Evolutionary conservation across 306 rosid genomes (phyloP), one percentile per base, ranked within the genome.

Genomic region (Vigna hirtella): DNA sequence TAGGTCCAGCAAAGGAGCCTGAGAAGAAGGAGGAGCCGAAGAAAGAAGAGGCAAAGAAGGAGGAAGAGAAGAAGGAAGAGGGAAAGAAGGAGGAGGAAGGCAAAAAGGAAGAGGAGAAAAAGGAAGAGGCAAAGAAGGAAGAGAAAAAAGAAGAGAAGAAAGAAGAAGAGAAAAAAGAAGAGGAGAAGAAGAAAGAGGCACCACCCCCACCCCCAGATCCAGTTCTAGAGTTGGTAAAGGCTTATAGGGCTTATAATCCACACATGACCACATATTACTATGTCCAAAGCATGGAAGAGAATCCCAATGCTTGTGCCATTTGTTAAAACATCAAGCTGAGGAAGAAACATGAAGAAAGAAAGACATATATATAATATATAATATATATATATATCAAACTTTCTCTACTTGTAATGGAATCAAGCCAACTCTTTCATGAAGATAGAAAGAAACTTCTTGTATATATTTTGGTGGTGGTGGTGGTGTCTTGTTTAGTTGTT

Each of bases 1-100:
- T 95, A 6, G 99, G 98, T 3, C 96, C 98, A 11, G 96, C 91
- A 20, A 92, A 91, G 75, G 99, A 93, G 83, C 98, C 99, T 1
- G 90, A 88, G 79, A 88, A 91, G 94, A 95, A 93, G 83, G 98
- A 91, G 38, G 98, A 92, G 70, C 66, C 89, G 0, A 92, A 92
- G 83, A 94, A 91, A 75, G 97, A 94, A 52, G 98, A 85, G 53
- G 5, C 62, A 0, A 85, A 85, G 79, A 85, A 85, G 4, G 88
- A 85, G 47, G 88, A 76, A 76, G 87, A 75, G 28, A 75, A 84
- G 82, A 84, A 84, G 47, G 84, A 81, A 0, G 85, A 77, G 0
- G 13, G 6, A 4, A 84, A 84, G 70, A 77, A 67, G 18, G 85
- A 85, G 7, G 61, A 15, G 0, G 88, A 87, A 66, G 65, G n/a